Conservation (phyloP, 2,329 filamentous ascomycete genomes). For the Aureobasidium lini region DNA sequence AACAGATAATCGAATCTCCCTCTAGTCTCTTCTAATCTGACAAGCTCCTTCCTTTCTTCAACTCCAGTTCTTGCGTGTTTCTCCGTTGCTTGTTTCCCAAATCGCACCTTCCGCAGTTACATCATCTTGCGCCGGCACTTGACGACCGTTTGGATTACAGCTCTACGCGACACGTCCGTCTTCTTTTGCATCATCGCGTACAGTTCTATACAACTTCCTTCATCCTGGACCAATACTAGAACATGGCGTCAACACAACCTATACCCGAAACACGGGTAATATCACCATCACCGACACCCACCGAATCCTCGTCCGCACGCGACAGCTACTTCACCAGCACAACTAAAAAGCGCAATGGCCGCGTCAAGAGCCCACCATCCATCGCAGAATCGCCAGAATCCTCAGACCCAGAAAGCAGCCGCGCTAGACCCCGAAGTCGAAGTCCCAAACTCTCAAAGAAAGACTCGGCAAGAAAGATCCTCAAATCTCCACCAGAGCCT, state of each 20-base stretch:
- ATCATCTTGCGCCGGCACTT: constrained; percentile 9
- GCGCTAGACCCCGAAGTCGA: constrained; percentile 63
- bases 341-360: constrained; percentile 48
- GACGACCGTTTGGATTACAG: background rate
- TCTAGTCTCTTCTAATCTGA: background rate
- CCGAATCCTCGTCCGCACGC: constrained; percentile 43
- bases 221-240: constrained; percentile 15
- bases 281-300: constrained; percentile 74
- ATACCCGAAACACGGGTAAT: constrained; percentile 78
- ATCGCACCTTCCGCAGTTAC: background rate
- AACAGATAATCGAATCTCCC: background rate
- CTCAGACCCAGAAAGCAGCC: constrained; percentile 43
- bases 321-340: constrained; percentile 60
- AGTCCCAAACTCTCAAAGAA: constrained; percentile 48
- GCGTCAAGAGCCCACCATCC: constrained; percentile 50
- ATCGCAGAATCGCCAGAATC: constrained; percentile 49
- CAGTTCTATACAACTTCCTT: background rate
- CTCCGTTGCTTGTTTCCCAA: too few species aligned
- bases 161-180: background rate
- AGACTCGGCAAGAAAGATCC: constrained; percentile 34
- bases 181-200: background rate
- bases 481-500: constrained; percentile 16
- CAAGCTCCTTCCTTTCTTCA: background rate
- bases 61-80: background rate
- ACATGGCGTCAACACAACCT: constrained; percentile 42